Evolutionary conservation across 192 early-diverging fungal species (phyloP).

Genomic region (Coemansia sp.): DNA sequence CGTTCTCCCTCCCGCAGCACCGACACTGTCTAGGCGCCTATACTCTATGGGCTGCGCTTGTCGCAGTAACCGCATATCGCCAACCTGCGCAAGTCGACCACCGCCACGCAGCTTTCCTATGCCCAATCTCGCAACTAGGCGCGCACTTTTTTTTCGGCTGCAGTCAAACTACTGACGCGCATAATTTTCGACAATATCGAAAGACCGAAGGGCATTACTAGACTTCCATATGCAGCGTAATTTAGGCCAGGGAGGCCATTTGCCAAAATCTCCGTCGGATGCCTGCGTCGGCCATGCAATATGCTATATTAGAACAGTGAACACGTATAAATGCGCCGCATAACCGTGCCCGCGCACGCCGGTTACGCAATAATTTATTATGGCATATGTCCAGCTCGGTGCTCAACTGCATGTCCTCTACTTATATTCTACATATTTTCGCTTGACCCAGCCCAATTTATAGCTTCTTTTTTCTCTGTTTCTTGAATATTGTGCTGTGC

Average conservation of each 20-base stretch:
- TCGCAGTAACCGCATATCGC: neutral
- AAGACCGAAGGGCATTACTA: neutral
- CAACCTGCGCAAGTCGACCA: neutral
- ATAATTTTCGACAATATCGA: conserved; percentile 1
- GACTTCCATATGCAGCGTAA: too few species aligned
- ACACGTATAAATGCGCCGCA: conserved; percentile 2
- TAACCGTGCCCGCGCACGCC: neutral
- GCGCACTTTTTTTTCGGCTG: too few species aligned
- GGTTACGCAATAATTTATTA: neutral
- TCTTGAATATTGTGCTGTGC: neutral
- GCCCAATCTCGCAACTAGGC: too few species aligned
- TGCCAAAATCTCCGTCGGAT: neutral
- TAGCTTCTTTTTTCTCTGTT: neutral
- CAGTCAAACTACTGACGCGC: conserved; percentile 1
- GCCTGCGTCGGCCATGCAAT: too few species aligned
- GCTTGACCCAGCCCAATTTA: neutral
- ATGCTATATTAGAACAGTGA: conserved; percentile 17
- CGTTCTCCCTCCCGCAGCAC: too few species aligned
- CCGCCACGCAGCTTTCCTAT: neutral
- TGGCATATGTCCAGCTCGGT: neutral
- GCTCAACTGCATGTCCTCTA: neutral
- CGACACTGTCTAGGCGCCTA: too few species aligned
- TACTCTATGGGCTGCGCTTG: too few species aligned
- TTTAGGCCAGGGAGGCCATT: too few species aligned
- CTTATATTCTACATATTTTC: conserved; percentile 1